Base-by-base conservation (phyloP, 2,329 filamentous ascomycete genomes). In the Fusarium drepaniforme region DNA sequence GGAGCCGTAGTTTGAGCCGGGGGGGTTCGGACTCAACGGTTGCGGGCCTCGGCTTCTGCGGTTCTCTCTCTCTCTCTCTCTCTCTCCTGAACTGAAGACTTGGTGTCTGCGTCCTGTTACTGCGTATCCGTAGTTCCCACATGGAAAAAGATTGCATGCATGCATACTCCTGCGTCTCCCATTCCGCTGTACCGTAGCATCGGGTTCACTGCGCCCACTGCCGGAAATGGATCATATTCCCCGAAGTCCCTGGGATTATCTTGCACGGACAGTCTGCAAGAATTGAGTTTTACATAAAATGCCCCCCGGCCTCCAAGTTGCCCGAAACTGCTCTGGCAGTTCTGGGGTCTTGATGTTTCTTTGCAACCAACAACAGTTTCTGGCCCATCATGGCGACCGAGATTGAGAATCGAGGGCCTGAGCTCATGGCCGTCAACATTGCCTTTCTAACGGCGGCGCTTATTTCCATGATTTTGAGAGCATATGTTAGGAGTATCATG, bases 391-490 rank as follows among this genome's bases (percentile, higher is more conserved):
- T 75, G 72, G 60, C 73, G 9, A n/a, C 37, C 25, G 16, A 51
- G 23, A 60, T 76, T 38, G 64, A 67, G 73, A 81, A 82, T 66
- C 78, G 82, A 44, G 81, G 81, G 21, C 77, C 79, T 28, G 67
- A 78, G 75, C 76, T 84, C 37, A 65, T 79, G 64, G 80, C 51
- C n/a, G 81, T 84, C 63, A 82, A 82, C 62, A 73, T 79, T 38
- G 59, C 75, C n/a, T 78, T 83, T 28, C 62, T 80, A 40, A 40
- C 68, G 1, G 21, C 78, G 53, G 78, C 81, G 2, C 9, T 79
- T 12, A 68, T 79, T 15, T 76, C 80, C 23, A 80, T 80, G 15
- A 8, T 71, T 1, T 51, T 84, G 51, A 75, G 83, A 70, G 78
- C 76, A 23, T 84, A 81, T 71, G 81, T 83, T 16, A 81, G 83